Percentiles rank a stretch among this genome's conserved stretches.
Conservation (phyloP, 2,329 filamentous ascomycete species). For the Clonostachys byssicola region DNA sequence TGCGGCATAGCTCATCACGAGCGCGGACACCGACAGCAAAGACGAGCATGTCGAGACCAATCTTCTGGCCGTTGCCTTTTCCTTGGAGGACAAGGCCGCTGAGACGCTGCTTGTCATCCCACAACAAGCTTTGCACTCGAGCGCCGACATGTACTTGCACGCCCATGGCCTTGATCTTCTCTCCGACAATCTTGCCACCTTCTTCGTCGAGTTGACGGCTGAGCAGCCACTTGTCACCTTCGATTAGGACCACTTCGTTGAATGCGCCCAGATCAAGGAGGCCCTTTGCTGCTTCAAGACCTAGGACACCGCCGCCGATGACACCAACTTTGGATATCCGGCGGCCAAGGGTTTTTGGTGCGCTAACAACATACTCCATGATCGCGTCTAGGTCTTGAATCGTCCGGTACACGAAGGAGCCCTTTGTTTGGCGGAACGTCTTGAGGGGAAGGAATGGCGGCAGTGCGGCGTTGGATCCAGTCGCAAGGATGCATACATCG, state of each 20-base stretch:
- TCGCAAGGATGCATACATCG: constrained; percentile 79
- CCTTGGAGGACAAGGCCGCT: constrained; percentile 69
- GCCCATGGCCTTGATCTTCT: constrained; percentile 77
- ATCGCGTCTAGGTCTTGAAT: constrained; percentile 77
- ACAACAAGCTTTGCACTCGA: constrained; percentile 69
- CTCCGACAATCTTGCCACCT: constrained; percentile 75
- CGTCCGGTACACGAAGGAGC: constrained; percentile 86
- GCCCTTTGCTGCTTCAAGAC: constrained; percentile 85
- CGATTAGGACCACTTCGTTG: constrained; percentile 70
- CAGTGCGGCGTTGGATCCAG: constrained; percentile 68
- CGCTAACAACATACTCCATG: constrained; percentile 36
- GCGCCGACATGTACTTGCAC: constrained; percentile 77
- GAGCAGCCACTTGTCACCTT: constrained; percentile 78
- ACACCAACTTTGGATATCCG: constrained; percentile 62
- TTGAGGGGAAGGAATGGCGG: not conserved
- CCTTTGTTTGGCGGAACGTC: constrained; percentile 73
- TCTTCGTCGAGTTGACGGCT: constrained; percentile 79
- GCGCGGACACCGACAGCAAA: constrained; percentile 87
- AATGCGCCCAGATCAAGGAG: constrained; percentile 83
- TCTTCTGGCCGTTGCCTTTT: constrained; percentile 61
- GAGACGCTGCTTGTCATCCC: constrained; percentile 63
- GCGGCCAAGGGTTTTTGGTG: not conserved
- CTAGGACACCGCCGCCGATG: constrained; percentile 79
- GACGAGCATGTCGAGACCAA: constrained; percentile 77
- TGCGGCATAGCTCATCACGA: constrained; percentile 70